Evolutionary conservation across 352 stramenopile species (phyloP).

Genomic region (Globisporangium solare): DNA sequence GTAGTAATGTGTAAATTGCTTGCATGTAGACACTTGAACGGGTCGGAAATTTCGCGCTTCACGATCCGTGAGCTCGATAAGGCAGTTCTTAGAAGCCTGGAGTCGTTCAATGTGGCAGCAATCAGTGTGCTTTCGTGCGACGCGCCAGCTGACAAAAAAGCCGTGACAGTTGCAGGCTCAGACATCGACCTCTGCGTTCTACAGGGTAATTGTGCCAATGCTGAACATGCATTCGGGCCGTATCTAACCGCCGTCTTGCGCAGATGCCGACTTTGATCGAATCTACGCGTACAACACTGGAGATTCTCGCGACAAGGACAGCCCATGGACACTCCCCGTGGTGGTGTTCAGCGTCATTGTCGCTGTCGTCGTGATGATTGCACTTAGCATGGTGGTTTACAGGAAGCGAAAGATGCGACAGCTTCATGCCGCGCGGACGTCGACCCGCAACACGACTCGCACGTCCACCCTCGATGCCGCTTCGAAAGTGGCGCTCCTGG

Average conservation of each 20-base stretch:
- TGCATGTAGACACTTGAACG: constrained; percentile 1
- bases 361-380: constrained; percentile 2
- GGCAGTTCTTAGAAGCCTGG: neutral
- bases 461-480: constrained; percentile 13
- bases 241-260: neutral
- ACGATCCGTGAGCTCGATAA: constrained; percentile 10
- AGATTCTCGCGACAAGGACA: neutral
- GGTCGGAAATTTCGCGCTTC: constrained; percentile 10
- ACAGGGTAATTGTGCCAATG: neutral
- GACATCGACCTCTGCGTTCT: constrained; percentile 9
- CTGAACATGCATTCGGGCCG: neutral
- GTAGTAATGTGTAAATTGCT: too few relatives aligned
- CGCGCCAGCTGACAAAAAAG: neutral
- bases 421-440: constrained; percentile 10
- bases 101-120: neutral
- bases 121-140: constrained; percentile 1
- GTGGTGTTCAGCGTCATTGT: constrained; percentile 6
- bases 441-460: constrained; percentile 2
- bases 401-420: constrained; percentile 11
- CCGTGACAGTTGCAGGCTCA: neutral
- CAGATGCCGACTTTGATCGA: constrained; percentile 13
- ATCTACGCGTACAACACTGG: neutral
- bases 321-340: constrained; percentile 3
- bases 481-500: constrained; percentile 22
- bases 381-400: constrained; percentile 8